These are phyloP conservation scores for Chrysosporium keratinophilum DNA, from an alignment of 2,329 filamentous ascomycete species.

Conservation along the genomic window DNA sequence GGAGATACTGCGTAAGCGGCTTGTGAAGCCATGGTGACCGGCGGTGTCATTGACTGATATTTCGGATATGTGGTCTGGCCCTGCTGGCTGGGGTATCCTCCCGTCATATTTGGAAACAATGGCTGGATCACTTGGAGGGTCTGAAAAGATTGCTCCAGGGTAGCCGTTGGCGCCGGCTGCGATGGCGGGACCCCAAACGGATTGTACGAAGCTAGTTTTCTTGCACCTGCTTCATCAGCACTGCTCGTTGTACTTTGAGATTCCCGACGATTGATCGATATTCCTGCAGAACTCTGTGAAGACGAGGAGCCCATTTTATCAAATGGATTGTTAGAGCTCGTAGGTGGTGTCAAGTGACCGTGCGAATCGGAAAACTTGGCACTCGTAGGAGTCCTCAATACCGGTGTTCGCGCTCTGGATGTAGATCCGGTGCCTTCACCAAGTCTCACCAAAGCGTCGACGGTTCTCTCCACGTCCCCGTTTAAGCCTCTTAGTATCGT, in stretches of 20 bases:
- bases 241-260: conserved; percentile 21
- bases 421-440: conserved; percentile 55
- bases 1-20: conserved; percentile 27
- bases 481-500: conserved; percentile 71
- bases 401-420: conserved; percentile 48
- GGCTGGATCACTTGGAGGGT: conserved; percentile 60
- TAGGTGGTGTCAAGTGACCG: conserved; percentile 17
- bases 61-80: conserved; percentile 30
- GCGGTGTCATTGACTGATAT: conserved; percentile 37
- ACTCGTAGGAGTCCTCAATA: conserved; percentile 22
- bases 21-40: conserved; percentile 29
- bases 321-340: conserved; percentile 54
- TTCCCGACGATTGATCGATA: conserved; percentile 23
- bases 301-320: conserved; percentile 43
- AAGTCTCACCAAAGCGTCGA: conserved; percentile 73
- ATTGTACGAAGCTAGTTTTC: conserved; percentile 44
- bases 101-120: conserved; percentile 66
- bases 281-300: conserved; percentile 9
- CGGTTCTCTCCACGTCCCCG: conserved; percentile 73
- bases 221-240: conserved; percentile 23
- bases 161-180: conserved; percentile 25
- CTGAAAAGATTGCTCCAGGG: conserved; percentile 61
- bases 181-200: conserved; percentile 51
- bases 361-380: conserved; percentile 15
- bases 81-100: conserved; percentile 44